phyloP scores from a whole-genome alignment of 2,329 filamentous ascomycete genomes.

The Nemania diffusa region DNA sequence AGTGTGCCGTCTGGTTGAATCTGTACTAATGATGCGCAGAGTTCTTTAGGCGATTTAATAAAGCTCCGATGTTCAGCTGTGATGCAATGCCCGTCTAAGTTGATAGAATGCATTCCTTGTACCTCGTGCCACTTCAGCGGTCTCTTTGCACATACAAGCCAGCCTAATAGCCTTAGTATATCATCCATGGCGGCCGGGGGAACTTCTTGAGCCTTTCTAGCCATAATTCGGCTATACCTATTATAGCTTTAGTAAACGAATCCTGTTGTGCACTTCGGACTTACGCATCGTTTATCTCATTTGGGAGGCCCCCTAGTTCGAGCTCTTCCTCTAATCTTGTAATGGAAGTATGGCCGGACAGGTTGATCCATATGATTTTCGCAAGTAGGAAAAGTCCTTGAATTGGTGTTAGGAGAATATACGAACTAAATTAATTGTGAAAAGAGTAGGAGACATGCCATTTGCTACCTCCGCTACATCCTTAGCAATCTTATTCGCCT shows the following conservation, averaged over 20 bases:
- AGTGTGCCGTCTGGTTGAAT: not conserved
- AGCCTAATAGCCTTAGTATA: constrained; percentile 49
- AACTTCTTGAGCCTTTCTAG: not conserved
- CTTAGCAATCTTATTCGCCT: not conserved
- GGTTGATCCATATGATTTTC: constrained; percentile 30
- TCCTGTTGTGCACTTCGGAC: constrained; percentile 8
- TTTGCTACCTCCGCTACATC: not conserved
- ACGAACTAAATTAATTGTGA: not conserved
- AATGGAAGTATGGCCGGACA: constrained; percentile 21
- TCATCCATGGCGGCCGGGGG: constrained; percentile 25
- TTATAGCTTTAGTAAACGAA: not conserved
- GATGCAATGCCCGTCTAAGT: constrained; percentile 44
- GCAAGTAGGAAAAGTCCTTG: constrained; percentile 36
- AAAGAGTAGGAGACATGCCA: not conserved
- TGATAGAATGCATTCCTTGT: constrained; percentile 52
- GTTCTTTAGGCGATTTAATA: constrained; percentile 46
- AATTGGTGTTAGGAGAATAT: not conserved
- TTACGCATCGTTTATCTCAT: constrained; percentile 37
- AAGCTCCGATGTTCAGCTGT: constrained; percentile 46
- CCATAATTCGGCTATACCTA: constrained; percentile 15
- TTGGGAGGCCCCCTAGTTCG: constrained; percentile 31
- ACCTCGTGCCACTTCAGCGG: constrained; percentile 55
- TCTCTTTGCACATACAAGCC: constrained; percentile 53
- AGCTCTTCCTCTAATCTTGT: constrained; percentile 38
- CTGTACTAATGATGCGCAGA: constrained; percentile 35